Conservation (phyloP, 2,329 filamentous ascomycete species). For the Alternaria gaisen region DNA sequence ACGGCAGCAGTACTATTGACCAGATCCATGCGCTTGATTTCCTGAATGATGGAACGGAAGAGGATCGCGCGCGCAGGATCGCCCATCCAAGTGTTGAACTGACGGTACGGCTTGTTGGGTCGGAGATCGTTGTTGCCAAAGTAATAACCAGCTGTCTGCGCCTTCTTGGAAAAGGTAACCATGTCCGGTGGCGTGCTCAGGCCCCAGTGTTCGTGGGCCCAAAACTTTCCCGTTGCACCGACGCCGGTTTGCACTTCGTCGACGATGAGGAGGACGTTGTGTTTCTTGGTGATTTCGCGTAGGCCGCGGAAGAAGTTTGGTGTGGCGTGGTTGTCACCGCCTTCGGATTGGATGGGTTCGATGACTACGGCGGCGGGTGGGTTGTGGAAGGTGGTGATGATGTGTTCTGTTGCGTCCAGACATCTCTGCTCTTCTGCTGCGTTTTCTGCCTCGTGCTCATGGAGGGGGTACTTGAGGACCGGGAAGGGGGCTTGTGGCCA, state of each 20-base stretch:
- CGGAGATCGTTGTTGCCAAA: conserved; percentile 80
- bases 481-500: conserved; percentile 94
- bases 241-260: conserved; percentile 95
- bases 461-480: conserved; percentile 83
- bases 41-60: conserved; percentile 85
- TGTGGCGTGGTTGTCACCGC: conserved; percentile 92
- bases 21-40: conserved; percentile 79
- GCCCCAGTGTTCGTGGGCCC: conserved; percentile 96
- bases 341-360: conserved; percentile 93
- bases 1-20: conserved; percentile 80
- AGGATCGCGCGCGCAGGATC: conserved; percentile 85
- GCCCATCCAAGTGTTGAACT: conserved; percentile 99
- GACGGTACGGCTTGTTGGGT: conserved; percentile 92
- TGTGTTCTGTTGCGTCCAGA: conserved; percentile 81
- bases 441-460: conserved; percentile 81
- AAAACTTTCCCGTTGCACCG: conserved; percentile 92
- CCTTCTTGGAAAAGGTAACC: conserved; percentile 96
- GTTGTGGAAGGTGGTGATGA: conserved; percentile 80
- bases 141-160: conserved; percentile 92
- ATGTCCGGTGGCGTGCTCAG: conserved; percentile 83
- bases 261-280: conserved; percentile 85
- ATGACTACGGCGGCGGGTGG: conserved; percentile 84
- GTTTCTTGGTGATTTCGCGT: conserved; percentile 78
- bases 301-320: conserved; percentile 87
- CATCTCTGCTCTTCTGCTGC: conserved; percentile 81